These are phyloP conservation scores for Trypanosoma vivax DNA, from an alignment of 208 protist genomes.

Conservation along the genomic window DNA sequence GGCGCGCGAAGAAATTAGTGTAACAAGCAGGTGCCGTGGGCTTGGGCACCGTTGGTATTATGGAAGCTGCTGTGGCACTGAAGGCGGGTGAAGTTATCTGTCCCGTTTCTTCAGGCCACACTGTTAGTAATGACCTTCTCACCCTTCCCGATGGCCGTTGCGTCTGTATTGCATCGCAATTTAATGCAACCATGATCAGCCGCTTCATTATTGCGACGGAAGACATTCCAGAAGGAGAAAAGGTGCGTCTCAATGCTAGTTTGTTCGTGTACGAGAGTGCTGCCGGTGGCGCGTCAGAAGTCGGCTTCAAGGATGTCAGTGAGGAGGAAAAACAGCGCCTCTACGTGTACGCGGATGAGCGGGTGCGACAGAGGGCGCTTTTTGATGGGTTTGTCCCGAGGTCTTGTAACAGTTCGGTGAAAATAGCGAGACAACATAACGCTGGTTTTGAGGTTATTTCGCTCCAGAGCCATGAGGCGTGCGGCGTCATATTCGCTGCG, in stretches of 20 bases:
- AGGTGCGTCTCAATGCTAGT: slow-evolving; percentile 63
- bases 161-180: slow-evolving; percentile 36
- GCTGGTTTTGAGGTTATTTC: slow-evolving; percentile 40
- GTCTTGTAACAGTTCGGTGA: slow-evolving; percentile 37
- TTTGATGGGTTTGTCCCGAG: slow-evolving; percentile 57
- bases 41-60: neutral
- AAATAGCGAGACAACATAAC: slow-evolving; percentile 34
- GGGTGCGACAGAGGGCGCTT: slow-evolving; percentile 69
- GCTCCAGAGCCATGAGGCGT: slow-evolving; percentile 25
- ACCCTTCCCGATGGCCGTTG: slow-evolving; percentile 39
- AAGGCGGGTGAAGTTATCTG: slow-evolving; percentile 58
- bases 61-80: slow-evolving; percentile 39
- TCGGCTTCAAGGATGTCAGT: slow-evolving; percentile 52
- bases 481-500: slow-evolving; percentile 51
- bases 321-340: slow-evolving; percentile 55
- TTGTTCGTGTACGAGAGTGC: slow-evolving; percentile 57
- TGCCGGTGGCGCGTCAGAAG: neutral
- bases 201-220: slow-evolving; percentile 64
- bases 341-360: slow-evolving; percentile 69
- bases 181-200: slow-evolving; percentile 76
- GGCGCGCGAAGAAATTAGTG: neutral
- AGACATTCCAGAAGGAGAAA: slow-evolving; percentile 26
- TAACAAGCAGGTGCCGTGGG: neutral
- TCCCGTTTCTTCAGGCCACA: slow-evolving; percentile 34
- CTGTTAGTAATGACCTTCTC: slow-evolving; percentile 32